Evolutionary conservation across 345 rosid species (phyloP), one percentile per base, ranked within the genome.

Genomic region (Salix purpurea): DNA sequence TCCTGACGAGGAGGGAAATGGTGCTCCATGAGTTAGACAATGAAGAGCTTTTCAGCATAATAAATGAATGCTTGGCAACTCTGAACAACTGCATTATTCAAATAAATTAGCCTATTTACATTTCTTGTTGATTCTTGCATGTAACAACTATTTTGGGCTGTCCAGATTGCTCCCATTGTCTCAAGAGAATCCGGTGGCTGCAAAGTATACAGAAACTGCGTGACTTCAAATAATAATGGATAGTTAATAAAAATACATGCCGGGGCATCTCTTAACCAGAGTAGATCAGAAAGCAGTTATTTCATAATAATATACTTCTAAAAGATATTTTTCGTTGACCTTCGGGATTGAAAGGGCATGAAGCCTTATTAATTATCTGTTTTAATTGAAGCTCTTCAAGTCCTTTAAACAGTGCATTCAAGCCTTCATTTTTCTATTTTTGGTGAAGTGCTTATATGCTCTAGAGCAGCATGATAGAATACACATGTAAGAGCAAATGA

Each of bases 111-210:
- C 79, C 88, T 76, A 79, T 92, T 92, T 92, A 92, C 98, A 92
- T 92, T 92, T 94, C 97, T 77, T 84, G 93, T 78, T 87, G 96
- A 84, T 85, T 92, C 81, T 81, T 94, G 90, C 98, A 94, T 12
- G 87, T 84, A 72, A 91, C 90, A 58, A 90, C 96, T 87, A 92
- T 91, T 83, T 94, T 94, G 37, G 98, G 96, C 80, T 94, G 94
- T 36, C 97, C 97, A 18, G 88, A 83, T 39, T 90, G 87, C 80
- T 94, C 97, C 97, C 98, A 94, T 72, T 85, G 81, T 81, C 91
- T 88, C 79, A 94, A 79, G 72, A 91, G 90, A 37, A 81, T 83
- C 44, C 87, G 90, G 46, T 94, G 85, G 34, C 97, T 94, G 88
- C 80, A 89, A 70, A 24, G 36, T 71, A 75, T 37, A 72, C 50